Evolutionary conservation across 768 basidiomycete species (phyloP).

Genomic region (Naganishia onofrii): DNA sequence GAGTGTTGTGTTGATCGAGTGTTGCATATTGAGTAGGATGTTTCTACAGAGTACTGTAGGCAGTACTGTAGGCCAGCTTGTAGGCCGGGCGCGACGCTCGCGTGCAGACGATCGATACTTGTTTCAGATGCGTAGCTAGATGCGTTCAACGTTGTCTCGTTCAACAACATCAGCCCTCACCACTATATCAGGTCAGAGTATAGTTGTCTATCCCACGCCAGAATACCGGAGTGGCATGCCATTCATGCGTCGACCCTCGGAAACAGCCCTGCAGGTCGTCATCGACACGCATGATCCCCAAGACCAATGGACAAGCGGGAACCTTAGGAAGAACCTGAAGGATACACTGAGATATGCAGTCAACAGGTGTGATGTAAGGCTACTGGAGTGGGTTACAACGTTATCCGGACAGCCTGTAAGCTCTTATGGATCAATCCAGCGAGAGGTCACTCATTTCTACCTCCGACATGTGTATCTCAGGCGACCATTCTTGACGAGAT

Average conservation of each 20-base stretch:
- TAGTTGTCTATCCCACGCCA: background rate
- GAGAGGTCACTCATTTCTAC: background rate
- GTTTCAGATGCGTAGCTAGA: background rate
- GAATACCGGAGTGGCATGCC: background rate
- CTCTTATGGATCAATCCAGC: background rate
- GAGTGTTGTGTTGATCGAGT: no score
- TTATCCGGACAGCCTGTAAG: conserved; percentile 41
- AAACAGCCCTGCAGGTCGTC: background rate
- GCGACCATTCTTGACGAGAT: conserved; percentile 38
- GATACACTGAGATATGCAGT: conserved; percentile 41
- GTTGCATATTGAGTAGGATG: no score
- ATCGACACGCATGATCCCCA: background rate
- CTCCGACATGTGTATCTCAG: conserved; percentile 23
- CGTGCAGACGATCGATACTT: conserved; percentile 2
- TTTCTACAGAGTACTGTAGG: no score
- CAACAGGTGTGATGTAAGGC: conserved; percentile 37
- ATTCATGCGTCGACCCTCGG: conserved; percentile 20
- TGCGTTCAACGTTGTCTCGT: background rate
- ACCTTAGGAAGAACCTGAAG: background rate
- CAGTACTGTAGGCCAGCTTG: no score
- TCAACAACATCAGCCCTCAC: background rate
- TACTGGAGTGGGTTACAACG: conserved; percentile 40
- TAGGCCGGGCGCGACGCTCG: no score
- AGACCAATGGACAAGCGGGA: background rate
- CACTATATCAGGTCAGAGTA: background rate